Conservation (phyloP, 805 yeast species). For the Candida palmyrensis region DNA sequence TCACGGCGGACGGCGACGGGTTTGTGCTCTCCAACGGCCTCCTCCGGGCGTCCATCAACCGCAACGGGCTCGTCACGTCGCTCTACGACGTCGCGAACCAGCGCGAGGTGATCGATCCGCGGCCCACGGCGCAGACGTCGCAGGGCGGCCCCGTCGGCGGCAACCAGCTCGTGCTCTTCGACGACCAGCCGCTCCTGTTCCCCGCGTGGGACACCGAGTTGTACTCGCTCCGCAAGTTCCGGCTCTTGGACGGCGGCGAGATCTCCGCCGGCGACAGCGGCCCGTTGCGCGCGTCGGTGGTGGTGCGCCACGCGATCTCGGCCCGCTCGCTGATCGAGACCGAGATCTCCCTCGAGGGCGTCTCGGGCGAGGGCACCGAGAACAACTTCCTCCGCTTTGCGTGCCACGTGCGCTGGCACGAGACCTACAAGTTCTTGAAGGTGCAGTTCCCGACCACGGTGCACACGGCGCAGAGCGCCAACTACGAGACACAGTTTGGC, state of each 20-base stretch:
- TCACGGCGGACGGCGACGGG: slow-evolving; percentile 33
- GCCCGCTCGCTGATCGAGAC: slow-evolving; percentile 56
- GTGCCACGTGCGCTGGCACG: slow-evolving; percentile 74
- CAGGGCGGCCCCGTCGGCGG: slow-evolving; percentile 45
- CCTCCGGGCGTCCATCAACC: slow-evolving; percentile 49
- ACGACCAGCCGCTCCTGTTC: slow-evolving; percentile 86
- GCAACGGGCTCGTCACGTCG: slow-evolving; percentile 54
- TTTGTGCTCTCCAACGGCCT: slow-evolving; percentile 57
- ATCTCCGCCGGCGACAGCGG: slow-evolving; percentile 42
- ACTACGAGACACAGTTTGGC: slow-evolving; percentile 93
- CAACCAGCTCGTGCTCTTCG: slow-evolving; percentile 75
- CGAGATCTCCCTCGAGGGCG: slow-evolving; percentile 62
- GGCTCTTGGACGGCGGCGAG: slow-evolving; percentile 37
- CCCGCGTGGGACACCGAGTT: slow-evolving; percentile 99
- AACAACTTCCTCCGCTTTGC: slow-evolving; percentile 34
- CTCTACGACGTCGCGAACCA: slow-evolving; percentile 53
- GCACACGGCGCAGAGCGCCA: slow-evolving; percentile 61
- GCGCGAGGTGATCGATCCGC: slow-evolving; percentile 62
- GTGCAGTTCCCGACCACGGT: slow-evolving; percentile 93
- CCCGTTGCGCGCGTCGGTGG: slow-evolving; percentile 58
- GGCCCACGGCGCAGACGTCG: slow-evolving; percentile 45
- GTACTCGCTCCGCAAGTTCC: slow-evolving; percentile 71
- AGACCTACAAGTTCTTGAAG: slow-evolving; percentile 80
- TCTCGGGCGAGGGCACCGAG: slow-evolving; percentile 39
- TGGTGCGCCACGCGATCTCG: slow-evolving; percentile 58